Evolutionary conservation across 106 monocot genomes (phyloP), one percentile per base, ranked within the genome.

Genomic region (Iris macrosiphon): DNA sequence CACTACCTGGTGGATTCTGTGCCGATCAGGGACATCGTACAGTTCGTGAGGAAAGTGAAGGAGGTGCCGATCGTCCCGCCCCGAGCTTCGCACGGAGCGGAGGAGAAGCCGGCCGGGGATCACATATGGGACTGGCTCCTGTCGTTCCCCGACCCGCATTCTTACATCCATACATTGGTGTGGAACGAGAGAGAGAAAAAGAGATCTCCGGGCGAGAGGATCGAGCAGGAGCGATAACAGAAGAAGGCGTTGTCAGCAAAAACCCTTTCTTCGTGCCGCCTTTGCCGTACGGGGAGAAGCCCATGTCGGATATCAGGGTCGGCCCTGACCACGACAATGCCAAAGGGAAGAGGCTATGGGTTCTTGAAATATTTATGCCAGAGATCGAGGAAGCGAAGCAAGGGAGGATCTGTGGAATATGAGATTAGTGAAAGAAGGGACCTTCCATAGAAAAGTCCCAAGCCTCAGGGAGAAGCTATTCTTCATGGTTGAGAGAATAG

Each of bases 91-190:
- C 60, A n/a, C 63, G 65, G 46, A 61, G 27, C 12, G 87, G 76
- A n/a, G 26, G 73, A 83, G 45, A 56, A 46, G 9, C 35, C 78
- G 0, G 23, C 69, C 6, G 71, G 65, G 32, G 77, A 78, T 32
- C 78, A 99, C 64, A 76, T 99, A 41, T 91, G 91, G 9, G 70
- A 75, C 54, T 99, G 98, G 98, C 72, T 99, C 26, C 98, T 91
- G 2, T 66, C 55, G 40, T 84, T 87, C 19, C 98, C 98, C 10
- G 80, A 80, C 44, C 84, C 73, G 10, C 91, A 92, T 66, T 91
- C 91, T 0, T 99, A 84, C 33, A 39, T 99, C 5, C 72, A 74
- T 24, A 99, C 87, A 6, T 75, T 80, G 6, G 75, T 84, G 20
- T 91, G 87, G 86, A 62, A 70, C 25, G 75, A 99, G 71, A 83